phyloP scores from a whole-genome alignment of 495 filamentous ascomycete species.

The Lasiosphaeria hispida region DNA sequence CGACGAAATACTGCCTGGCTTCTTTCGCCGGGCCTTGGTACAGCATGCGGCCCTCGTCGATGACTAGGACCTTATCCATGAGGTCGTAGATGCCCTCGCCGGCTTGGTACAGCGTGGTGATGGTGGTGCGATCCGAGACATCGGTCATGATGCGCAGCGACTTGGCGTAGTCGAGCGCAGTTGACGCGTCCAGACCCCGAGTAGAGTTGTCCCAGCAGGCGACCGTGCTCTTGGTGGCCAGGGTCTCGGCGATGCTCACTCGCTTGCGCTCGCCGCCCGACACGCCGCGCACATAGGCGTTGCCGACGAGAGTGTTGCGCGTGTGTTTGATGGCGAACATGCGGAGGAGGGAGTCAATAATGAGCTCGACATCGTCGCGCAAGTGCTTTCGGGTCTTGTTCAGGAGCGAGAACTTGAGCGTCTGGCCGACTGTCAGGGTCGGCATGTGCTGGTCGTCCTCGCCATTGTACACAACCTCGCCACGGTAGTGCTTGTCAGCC shows the following conservation, averaged over 20 bases:
- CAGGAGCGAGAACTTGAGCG: constrained; percentile 75
- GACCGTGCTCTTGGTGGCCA: constrained; percentile 46
- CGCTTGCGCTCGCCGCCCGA: constrained; percentile 62
- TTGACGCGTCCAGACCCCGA: constrained; percentile 74
- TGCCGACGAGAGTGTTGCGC: constrained; percentile 77
- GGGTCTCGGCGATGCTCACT: constrained; percentile 54
- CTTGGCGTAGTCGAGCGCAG: constrained; percentile 76
- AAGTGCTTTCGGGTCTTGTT: constrained; percentile 78
- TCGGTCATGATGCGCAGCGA: constrained; percentile 81
- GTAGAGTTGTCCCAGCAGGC: constrained; percentile 71
- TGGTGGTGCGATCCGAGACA: constrained; percentile 72
- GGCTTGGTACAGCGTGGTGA: constrained; percentile 83
- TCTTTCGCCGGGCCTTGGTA: constrained; percentile 60
- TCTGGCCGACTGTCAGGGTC: constrained; percentile 73
- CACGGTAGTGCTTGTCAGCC: constrained; percentile 66
- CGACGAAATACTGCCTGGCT: constrained; percentile 61
- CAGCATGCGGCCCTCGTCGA: constrained; percentile 68
- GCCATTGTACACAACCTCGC: constrained; percentile 79
- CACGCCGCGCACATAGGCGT: constrained; percentile 74
- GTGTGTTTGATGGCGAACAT: constrained; percentile 79
- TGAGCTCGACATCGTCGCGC: constrained; percentile 63
- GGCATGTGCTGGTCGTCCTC: constrained; percentile 84
- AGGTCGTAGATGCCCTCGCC: constrained; percentile 80
- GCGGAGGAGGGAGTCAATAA: constrained; percentile 67
- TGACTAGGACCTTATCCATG: constrained; percentile 67